Evolutionary conservation across 2,329 filamentous ascomycete genomes (phyloP).

Genomic region (Fusarium sambucinum): DNA sequence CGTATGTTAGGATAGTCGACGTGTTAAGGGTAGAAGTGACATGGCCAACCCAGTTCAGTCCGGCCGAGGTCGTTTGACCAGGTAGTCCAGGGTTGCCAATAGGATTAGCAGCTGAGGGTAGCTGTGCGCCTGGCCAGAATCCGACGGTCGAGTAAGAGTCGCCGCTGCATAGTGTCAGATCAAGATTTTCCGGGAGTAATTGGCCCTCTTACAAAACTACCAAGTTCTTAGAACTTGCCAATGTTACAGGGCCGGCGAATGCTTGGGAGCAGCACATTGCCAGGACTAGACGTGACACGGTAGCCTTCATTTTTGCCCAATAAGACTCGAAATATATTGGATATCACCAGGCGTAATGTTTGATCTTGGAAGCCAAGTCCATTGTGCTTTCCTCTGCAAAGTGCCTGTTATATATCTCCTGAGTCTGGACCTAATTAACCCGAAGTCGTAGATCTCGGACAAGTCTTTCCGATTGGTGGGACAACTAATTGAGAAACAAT

Average conservation of each 20-base stretch:
- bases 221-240: constrained; percentile 9
- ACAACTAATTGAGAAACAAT: background rate
- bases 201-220: constrained; percentile 16
- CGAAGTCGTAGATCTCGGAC: constrained; percentile 26
- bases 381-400: rapidly evolving
- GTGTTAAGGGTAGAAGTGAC: constrained; percentile 32
- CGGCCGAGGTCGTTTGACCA: constrained; percentile 38
- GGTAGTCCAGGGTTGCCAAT: constrained; percentile 36
- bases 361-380: background rate
- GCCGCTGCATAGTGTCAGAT: constrained; percentile 1
- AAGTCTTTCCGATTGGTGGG: constrained; percentile 24
- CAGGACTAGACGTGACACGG: background rate
- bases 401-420: background rate
- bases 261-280: background rate
- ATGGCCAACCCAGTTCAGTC: constrained; percentile 42
- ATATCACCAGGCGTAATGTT: rapidly evolving
- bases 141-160: constrained; percentile 41
- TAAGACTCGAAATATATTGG: too few relatives aligned
- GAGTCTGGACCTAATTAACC: constrained; percentile 8
- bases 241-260: constrained; percentile 1
- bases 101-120: constrained; percentile 23
- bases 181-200: rapidly evolving
- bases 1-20: constrained; percentile 34
- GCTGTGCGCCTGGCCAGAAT: constrained; percentile 33
- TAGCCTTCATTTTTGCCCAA: background rate